A percentile compares a stretch with the other conserved stretches of the same genome.
phyloP scores from a whole-genome alignment of 495 filamentous ascomycete species.

The Paragyromitra xinjiangensis region DNA sequence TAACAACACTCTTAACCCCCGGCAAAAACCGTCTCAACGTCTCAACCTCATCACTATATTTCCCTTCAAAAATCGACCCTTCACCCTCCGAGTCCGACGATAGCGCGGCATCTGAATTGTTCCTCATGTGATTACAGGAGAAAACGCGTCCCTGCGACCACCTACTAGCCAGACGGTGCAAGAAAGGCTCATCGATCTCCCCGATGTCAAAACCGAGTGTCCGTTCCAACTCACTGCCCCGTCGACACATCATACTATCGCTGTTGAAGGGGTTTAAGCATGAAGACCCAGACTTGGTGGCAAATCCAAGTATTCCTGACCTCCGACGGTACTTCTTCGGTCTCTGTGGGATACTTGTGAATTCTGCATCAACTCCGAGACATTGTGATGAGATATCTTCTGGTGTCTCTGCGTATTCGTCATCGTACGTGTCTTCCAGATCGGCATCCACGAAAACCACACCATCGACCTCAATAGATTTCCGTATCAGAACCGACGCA shows the following conservation, averaged over 20 bases:
- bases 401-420: slow-evolving; percentile 4
- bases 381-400: slow-evolving; percentile 5
- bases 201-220: slow-evolving; percentile 46
- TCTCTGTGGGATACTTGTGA: slow-evolving; percentile 7
- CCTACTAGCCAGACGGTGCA: slow-evolving; percentile 35
- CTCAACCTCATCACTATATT: slow-evolving; percentile 17
- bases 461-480: slow-evolving; percentile 62
- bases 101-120: not conserved
- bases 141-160: slow-evolving; percentile 54
- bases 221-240: slow-evolving; percentile 40
- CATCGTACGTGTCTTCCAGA: slow-evolving; percentile 50
- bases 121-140: slow-evolving; percentile 11
- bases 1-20: slow-evolving; percentile 46
- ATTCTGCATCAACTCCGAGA: not conserved
- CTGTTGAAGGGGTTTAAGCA: slow-evolving; percentile 32
- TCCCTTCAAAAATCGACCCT: not conserved
- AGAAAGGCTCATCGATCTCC: slow-evolving; percentile 47
- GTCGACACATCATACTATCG: slow-evolving; percentile 34
- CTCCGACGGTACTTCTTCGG: slow-evolving; percentile 39
- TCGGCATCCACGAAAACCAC: slow-evolving; percentile 61
- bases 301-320: slow-evolving; percentile 53
- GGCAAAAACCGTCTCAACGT: slow-evolving; percentile 50
- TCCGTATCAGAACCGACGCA: slow-evolving; percentile 59
- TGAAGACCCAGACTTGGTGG: slow-evolving; percentile 41
- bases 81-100: not conserved